Conservation (phyloP, 768 basidiomycete genomes). For the Xerocomus brunneocitrinus region DNA sequence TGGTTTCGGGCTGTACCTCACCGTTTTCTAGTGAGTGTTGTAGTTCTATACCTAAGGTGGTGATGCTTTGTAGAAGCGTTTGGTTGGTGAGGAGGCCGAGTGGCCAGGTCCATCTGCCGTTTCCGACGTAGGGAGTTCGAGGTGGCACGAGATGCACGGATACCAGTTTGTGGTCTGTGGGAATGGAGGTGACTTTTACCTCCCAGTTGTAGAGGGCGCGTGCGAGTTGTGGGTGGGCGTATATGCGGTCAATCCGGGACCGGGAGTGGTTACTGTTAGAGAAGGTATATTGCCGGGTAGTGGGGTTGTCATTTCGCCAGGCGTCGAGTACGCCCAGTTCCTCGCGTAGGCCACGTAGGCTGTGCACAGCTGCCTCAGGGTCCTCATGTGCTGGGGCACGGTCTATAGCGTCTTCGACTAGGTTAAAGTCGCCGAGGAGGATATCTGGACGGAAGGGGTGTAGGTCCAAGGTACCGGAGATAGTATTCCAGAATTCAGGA, state of each 20-base stretch:
- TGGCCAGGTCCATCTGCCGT: not conserved
- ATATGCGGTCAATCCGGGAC: not conserved
- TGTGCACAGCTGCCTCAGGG: not conserved
- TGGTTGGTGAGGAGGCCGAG: not conserved
- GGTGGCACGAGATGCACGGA: not conserved
- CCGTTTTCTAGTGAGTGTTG: not conserved
- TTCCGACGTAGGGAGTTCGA: not conserved
- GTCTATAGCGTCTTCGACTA: slow-evolving; percentile 37
- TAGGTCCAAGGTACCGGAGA: not conserved
- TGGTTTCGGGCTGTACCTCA: not conserved
- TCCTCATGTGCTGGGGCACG: slow-evolving; percentile 28
- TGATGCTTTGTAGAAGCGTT: not conserved
- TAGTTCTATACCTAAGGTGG: not conserved
- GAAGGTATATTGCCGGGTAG: not conserved
- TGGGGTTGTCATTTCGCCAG: not conserved
- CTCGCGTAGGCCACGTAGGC: slow-evolving; percentile 12
- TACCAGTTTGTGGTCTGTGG: slow-evolving; percentile 9
- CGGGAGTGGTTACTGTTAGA: not conserved
- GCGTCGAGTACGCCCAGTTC: not conserved
- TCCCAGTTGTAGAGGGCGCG: not conserved
- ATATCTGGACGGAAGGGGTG: slow-evolving; percentile 17
- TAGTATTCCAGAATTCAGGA: slow-evolving; percentile 26
- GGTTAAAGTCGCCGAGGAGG: slow-evolving; percentile 40
- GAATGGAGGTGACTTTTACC: not conserved
- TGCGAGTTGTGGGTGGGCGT: not conserved